Base-by-base conservation (phyloP, 306 rosid species). In the Elaeagnus macrophylla region DNA sequence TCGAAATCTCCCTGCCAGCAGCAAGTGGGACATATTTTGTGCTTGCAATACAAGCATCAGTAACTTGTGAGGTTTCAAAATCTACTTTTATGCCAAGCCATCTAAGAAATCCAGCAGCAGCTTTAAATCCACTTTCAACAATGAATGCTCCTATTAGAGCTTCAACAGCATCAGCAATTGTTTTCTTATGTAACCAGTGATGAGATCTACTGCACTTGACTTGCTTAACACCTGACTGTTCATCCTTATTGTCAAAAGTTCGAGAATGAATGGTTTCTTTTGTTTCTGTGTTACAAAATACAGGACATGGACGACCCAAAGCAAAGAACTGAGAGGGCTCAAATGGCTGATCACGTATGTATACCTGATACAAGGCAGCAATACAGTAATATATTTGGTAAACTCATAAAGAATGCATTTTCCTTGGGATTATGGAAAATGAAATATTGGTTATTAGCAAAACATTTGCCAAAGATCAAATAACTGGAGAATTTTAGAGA, bases 71-170 rank as follows among this genome's bases (percentile, higher is more conserved):
- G 55, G 87, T 79, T 72, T 80, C 79, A 63, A 84, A 84, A 53
- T 78, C 69, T 15, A 84, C 77, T 67, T 58, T 62, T 80, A 91
- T 82, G 70, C 97, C 96, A 54, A 91, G 79, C 95, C 95, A 91
- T 32, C 40, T 60, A 52, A 91, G 97, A 70, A 91, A 91, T 60
- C 81, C 71, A 62, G 61, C 57, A 51, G 96, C 96, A 14, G 93
- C 96, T 72, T 76, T 86, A 73, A 91, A 91, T 74, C 97, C 97
- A 62, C 97, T 80, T 60, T 86, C 97, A 45, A 91, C 95, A 66
- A 91, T 50, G 64, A 91, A 86, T 50, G 97, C 96, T 65, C 97
- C 97, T 10, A 86, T 70, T 66, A 91, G 89, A 76, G 95, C 89
- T 78, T 91, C 97, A 73, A 91, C 83, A 59, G 76, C 95, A 80